These are phyloP conservation scores for Hanseniaspora jakobsenii DNA, from an alignment of 805 yeast genomes.

Conservation along the genomic window DNA sequence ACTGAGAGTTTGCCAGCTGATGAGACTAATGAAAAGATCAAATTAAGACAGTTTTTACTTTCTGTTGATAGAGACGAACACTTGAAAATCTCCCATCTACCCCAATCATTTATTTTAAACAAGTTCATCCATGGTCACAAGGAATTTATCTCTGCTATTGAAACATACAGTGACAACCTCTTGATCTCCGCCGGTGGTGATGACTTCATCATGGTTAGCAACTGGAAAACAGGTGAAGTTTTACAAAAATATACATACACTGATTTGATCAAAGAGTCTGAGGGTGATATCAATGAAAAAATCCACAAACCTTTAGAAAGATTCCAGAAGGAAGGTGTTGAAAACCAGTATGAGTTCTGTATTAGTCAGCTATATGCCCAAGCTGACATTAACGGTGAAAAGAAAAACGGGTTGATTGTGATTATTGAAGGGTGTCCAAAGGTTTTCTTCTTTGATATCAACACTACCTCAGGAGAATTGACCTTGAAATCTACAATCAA, in stretches of 20 bases:
- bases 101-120: slow-evolving; percentile 64
- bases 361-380: too few species aligned
- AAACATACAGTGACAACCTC: slow-evolving; percentile 37
- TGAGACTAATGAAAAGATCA: slow-evolving; percentile 15
- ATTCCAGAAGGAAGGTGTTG: slow-evolving; percentile 42
- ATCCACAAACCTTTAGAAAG: slow-evolving; percentile 53
- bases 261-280: slow-evolving; percentile 31
- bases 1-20: too few species aligned
- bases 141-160: slow-evolving; percentile 63
- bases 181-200: slow-evolving; percentile 91
- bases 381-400: slow-evolving; percentile 28
- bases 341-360: slow-evolving; percentile 37
- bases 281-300: slow-evolving; percentile 36
- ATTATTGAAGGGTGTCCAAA: slow-evolving; percentile 42
- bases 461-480: slow-evolving; percentile 19
- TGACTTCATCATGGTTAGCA: slow-evolving; percentile 58
- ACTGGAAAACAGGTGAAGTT: slow-evolving; percentile 51
- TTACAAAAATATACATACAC: slow-evolving; percentile 41
- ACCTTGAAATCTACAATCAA: slow-evolving; percentile 25
- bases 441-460: slow-evolving; percentile 27
- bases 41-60: slow-evolving; percentile 40
- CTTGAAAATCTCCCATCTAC: slow-evolving; percentile 69
- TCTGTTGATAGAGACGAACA: slow-evolving; percentile 96
- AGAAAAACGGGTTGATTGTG: slow-evolving; percentile 32
- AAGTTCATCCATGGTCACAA: slow-evolving; percentile 78